Base-by-base conservation (phyloP, 1,284 basidiomycete genomes). In the Taiwanofungus camphoratus region DNA sequence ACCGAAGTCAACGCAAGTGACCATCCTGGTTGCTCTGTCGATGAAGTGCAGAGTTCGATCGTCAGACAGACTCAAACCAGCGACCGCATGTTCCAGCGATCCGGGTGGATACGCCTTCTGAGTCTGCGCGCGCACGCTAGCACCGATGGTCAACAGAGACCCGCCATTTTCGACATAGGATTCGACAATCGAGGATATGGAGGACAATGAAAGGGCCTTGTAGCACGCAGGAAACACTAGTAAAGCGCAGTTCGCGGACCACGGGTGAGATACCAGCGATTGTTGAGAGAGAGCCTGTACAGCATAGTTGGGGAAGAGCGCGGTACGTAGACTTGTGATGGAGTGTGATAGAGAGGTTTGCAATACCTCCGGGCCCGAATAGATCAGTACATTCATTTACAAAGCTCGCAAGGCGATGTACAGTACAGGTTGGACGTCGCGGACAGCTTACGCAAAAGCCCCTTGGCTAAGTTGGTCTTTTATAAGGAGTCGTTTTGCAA, bases 321-420 rank as follows among this genome's bases (percentile, higher is more conserved):
- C 58, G 5, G 73, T 64, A 26, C 74, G 72, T 23, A 93, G 74
- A 6, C 72, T 69, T 1, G 69, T 58, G 26, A 82, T 60, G 2
- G 77, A 73, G 53, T 81, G 69, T 2, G 73, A 67, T 26, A 82
- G 63, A 2, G 86, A 83, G 8, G 74, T 60, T 33, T 72, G 71
- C 20, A 74, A 69, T 15, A 81, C 76, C 42, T 89, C 83, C 18
- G 84, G 78, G 3, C 83, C 86, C 35, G 83, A 71, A 62, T 90
- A 91, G 32, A 92, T 76, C 44, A 92, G 76, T 15, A 92, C 84
- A 65, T 92, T 82, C 82, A 88, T 86, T 16, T n/a, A n/a, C n/a
- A 24, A 37, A 16, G 13, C 5, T n/a, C 13, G n/a, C 31, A n/a
- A n/a, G 13, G 31, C 31, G 19, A n/a, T n/a, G n/a, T n/a, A n/a